A percentile compares a stretch with the other conserved stretches of the same genome.
Conservation (phyloP, 768 basidiomycete species). For the Termitomyces sp. region DNA sequence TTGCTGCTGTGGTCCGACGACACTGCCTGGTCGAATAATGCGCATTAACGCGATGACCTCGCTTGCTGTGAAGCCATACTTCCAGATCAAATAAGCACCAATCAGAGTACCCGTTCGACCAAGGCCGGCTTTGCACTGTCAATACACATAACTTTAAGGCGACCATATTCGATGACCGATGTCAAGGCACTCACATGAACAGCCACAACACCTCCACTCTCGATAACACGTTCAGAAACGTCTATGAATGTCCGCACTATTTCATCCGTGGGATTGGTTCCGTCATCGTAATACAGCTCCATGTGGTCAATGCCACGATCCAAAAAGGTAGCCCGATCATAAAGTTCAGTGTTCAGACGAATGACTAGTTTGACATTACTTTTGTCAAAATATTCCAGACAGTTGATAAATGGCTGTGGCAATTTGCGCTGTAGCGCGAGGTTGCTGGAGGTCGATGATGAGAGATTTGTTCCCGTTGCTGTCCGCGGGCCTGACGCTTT, state of each 20-base stretch:
- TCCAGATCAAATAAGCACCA: constrained; percentile 98
- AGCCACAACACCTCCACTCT: constrained; percentile 75
- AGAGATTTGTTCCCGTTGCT: constrained; percentile 11
- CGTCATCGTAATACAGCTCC: constrained; percentile 97
- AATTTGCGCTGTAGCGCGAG: constrained; percentile 73
- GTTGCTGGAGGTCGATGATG: constrained; percentile 29
- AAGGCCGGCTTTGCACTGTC: constrained; percentile 91
- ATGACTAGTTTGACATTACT: constrained; percentile 86
- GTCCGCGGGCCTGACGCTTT: constrained; percentile 20
- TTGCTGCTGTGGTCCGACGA: constrained; percentile 90
- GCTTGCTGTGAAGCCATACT: constrained; percentile 93
- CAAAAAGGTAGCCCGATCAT: constrained; percentile 75
- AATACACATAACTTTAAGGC: constrained; percentile 14
- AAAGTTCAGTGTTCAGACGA: constrained; percentile 89
- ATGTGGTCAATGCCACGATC: constrained; percentile 84
- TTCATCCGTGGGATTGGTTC: constrained; percentile 94
- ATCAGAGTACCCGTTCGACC: constrained; percentile 96
- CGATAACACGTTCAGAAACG: constrained; percentile 72
- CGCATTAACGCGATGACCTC: constrained; percentile 99
- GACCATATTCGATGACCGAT: constrained; percentile 2
- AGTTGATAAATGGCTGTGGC: constrained; percentile 79
- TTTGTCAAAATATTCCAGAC: constrained; percentile 89
- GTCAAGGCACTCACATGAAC: constrained; percentile 62
- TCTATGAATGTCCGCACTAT: constrained; percentile 91
- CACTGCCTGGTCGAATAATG: constrained; percentile 90